Percentiles rank a stretch among this genome's conserved stretches.
Evolutionary conservation across 2,329 filamentous ascomycete genomes (phyloP).

Genomic region (Aspergillus sojae): DNA sequence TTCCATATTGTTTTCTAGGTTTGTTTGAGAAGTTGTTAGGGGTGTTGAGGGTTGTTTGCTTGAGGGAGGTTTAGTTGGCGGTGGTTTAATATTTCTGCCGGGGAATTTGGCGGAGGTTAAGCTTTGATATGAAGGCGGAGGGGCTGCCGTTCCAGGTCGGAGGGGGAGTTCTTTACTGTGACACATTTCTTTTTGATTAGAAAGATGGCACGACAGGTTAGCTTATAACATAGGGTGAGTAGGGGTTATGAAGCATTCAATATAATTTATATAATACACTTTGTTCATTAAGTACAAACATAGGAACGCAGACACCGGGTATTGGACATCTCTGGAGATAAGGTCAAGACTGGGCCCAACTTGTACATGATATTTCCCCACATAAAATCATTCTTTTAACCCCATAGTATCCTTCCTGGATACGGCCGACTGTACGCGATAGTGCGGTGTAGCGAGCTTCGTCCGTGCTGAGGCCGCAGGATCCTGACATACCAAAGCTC

Average conservation of each 20-base stretch:
- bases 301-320: neutral
- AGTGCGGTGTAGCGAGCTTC: neutral
- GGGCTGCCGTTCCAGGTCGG: neutral
- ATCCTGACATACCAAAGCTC: neutral
- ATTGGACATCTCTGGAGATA: neutral
- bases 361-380: neutral
- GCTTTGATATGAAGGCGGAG: neutral
- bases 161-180: neutral
- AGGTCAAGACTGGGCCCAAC: neutral
- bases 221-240: neutral
- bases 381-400: neutral
- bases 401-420: neutral
- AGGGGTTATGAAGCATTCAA: neutral
- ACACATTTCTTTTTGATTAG: neutral
- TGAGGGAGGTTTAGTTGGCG: neutral
- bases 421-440: neutral
- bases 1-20: slow-evolving; percentile 32
- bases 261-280: neutral
- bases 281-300: neutral
- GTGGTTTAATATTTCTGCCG: slow-evolving; percentile 14
- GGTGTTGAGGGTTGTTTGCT: neutral
- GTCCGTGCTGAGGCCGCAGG: neutral
- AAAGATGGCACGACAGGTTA: neutral
- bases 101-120: neutral
- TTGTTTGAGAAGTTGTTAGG: neutral